Evolutionary conservation across 805 yeast species (phyloP).

Genomic region (Lipomyces mesembrius): DNA sequence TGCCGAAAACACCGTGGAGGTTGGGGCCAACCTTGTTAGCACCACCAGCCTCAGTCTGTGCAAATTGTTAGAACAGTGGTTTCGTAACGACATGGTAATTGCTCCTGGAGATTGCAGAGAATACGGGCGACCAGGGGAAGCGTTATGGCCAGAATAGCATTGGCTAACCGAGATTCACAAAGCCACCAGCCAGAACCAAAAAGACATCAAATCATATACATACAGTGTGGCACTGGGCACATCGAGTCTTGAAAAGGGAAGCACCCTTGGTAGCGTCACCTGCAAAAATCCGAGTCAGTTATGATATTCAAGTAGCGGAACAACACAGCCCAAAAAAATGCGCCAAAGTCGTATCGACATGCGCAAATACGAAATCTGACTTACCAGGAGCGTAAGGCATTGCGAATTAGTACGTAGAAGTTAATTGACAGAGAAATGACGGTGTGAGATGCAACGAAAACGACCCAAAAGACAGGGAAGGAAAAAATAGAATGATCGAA

Average conservation of each 20-base stretch:
- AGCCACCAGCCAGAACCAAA: not conserved
- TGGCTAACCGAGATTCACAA: too few relatives aligned
- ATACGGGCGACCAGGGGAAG: not conserved
- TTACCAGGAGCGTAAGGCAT: conserved; percentile 37
- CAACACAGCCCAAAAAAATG: not conserved
- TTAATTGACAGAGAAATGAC: conserved; percentile 1
- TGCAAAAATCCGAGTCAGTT: not conserved
- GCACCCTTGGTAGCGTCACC: conserved; percentile 95
- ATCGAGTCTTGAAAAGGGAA: conserved; percentile 96
- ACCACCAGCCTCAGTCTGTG: conserved; percentile 74
- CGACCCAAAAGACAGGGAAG: not conserved
- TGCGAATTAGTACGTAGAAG: conserved; percentile 11
- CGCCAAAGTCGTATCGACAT: too few relatives aligned
- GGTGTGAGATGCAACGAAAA: not conserved
- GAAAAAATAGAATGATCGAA: not conserved
- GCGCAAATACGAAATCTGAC: not conserved
- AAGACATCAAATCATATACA: conserved; percentile 6
- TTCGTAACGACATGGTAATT: not conserved
- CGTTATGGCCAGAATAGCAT: not conserved
- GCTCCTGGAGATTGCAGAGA: not conserved
- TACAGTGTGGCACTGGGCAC: conserved; percentile 97
- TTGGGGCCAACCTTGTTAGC: conserved; percentile 99
- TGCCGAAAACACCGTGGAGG: conserved; percentile 91
- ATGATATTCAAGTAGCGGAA: not conserved
- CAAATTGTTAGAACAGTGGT: not conserved